Conservation (phyloP, 345 rosid species). For the Sisymbrium altissimum region DNA sequence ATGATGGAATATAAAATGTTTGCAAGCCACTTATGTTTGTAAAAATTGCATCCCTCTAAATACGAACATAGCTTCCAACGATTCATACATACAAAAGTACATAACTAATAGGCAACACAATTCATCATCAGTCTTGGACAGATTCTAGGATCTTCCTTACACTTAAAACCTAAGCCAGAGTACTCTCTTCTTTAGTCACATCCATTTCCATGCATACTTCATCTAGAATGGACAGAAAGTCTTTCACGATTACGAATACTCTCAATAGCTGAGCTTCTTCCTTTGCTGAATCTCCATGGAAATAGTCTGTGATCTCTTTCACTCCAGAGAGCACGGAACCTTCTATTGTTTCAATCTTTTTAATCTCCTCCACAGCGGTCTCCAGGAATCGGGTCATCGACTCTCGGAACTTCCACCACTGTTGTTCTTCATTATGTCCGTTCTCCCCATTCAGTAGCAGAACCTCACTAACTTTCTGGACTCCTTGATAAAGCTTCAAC, state of each 20-base stretch:
- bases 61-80: background rate
- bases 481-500: conserved; percentile 29
- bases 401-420: conserved; percentile 43
- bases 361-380: conserved; percentile 52
- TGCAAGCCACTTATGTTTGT: no score
- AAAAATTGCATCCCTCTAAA: background rate
- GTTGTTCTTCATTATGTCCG: background rate
- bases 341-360: conserved; percentile 43
- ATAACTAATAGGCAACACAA: conserved; percentile 6
- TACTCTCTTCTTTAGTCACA: conserved; percentile 36
- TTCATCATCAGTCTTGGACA: background rate
- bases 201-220: conserved; percentile 78
- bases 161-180: background rate
- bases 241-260: conserved; percentile 67
- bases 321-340: conserved; percentile 39
- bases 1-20: no score
- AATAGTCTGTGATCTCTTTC: conserved; percentile 68
- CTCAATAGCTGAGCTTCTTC: conserved; percentile 71
- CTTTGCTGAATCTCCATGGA: conserved; percentile 65
- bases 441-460: conserved; percentile 30
- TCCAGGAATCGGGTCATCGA: conserved; percentile 59
- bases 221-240: conserved; percentile 67
- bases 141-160: background rate
- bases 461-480: conserved; percentile 52
- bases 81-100: conserved; percentile 19